Evolutionary conservation across 768 basidiomycete species (phyloP), one percentile per base, ranked within the genome.

Genomic region (Collybia sp.): DNA sequence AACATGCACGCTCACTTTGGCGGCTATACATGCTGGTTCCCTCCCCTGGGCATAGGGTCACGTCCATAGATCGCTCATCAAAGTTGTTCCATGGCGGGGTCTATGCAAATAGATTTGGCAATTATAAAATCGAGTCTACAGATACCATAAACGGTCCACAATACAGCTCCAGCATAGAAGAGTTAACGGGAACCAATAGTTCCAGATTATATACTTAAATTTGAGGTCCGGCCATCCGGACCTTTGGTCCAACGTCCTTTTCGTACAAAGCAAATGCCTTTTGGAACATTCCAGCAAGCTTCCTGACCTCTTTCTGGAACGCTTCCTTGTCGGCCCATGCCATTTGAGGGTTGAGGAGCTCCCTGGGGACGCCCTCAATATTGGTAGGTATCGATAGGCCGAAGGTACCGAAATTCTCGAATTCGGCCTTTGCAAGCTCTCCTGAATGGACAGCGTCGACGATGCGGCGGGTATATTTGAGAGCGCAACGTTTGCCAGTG

Each of bases 371-470:
- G 54, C 90, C 89, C 55, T 87, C 83, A 56, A 97, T 67, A 38
- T 63, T 60, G 37, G 82, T 94, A 35, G 96, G 95, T 64, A 97
- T 82, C 53, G 81, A 73, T 51, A 98, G 79, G 62, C 80, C 79
- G 73, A 98, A 99, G 47, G 80, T 77, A 47, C 70, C 79, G 61
- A 93, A 93, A 53, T 66, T 87, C 74, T 92, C 90, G 65, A 72
- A 97, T 63, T 93, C 84, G 53, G 88, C 86, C 60, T 85, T 78
- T 63, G 85, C 85, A 53, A 98, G 86, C 60, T 84, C 80, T 42
- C 95, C 94, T 47, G 88, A 85, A 75, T 98, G 96, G 59, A 98
- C 92, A 34, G 93, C 89, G 64, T 98, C 93, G 68, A 98, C 88
- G 64, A 98, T 98, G 48, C 85, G 84, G 45, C 95, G 91, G 40